phyloP scores from a whole-genome alignment of 2,329 filamentous ascomycete genomes.

The Cordyceps pruinosa region DNA sequence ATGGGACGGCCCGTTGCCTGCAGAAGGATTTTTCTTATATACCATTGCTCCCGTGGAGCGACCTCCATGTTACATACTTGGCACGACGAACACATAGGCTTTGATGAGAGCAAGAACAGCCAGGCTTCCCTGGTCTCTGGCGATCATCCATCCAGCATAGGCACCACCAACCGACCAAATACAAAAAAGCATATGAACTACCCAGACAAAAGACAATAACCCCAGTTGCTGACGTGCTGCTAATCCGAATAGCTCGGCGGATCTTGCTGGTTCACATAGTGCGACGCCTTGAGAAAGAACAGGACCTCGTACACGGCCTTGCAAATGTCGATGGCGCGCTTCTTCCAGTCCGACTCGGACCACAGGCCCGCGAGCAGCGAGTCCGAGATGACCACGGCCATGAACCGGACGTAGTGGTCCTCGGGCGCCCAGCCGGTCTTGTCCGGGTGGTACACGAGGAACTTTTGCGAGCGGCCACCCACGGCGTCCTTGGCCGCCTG shows the following conservation, averaged over 20 bases:
- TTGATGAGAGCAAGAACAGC: not conserved
- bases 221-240: not conserved
- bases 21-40: not conserved
- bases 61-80: not conserved
- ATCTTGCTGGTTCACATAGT: conserved; percentile 16
- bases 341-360: conserved; percentile 26
- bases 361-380: conserved; percentile 28
- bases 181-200: not conserved
- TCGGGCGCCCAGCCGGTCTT: conserved; percentile 30
- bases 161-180: not conserved
- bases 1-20: not conserved
- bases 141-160: not conserved
- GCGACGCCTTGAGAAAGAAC: conserved; percentile 25
- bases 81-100: not conserved
- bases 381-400: conserved; percentile 28
- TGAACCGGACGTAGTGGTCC: conserved; percentile 34
- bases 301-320: conserved; percentile 32
- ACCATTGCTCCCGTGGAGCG: conserved; percentile 9
- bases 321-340: conserved; percentile 24
- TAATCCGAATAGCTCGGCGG: conserved; percentile 23
- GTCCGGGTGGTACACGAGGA: conserved; percentile 29
- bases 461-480: conserved; percentile 22
- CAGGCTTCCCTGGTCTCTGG: not conserved
- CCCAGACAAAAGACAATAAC: not conserved
- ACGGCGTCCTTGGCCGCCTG: conserved; percentile 27